Evolutionary conservation across 2,329 filamentous ascomycete species (phyloP).

Genomic region (Phialocephala subalpina): DNA sequence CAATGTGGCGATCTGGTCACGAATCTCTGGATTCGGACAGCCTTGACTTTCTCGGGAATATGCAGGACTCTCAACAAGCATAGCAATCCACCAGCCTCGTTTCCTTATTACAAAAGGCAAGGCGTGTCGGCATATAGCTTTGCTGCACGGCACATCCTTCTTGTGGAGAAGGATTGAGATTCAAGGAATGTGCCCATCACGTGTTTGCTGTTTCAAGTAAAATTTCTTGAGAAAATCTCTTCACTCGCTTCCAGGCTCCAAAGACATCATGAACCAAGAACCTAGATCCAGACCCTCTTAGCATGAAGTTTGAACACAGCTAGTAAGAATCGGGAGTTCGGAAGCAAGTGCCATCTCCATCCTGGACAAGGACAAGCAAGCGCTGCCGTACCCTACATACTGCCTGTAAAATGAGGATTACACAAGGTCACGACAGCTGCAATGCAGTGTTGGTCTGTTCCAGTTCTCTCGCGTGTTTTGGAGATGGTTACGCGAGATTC

Average conservation of each 20-base stretch:
- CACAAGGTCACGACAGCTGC: not conserved
- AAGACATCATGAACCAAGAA: not conserved
- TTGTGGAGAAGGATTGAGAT: not conserved
- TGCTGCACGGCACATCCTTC: not conserved
- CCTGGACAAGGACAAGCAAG: not conserved
- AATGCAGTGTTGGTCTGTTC: not conserved
- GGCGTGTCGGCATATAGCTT: not conserved
- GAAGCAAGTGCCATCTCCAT: not conserved
- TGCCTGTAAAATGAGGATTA: not conserved
- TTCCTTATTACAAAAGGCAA: not conserved
- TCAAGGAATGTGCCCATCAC: not conserved
- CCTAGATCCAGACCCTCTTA: not conserved
- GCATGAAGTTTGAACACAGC: not conserved
- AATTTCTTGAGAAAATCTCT: not conserved
- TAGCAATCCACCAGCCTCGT: not conserved
- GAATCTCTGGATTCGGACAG: not conserved
- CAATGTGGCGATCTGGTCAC: conserved; percentile 1
- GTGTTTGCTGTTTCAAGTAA: not conserved
- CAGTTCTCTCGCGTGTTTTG: not conserved
- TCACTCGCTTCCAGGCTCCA: not conserved
- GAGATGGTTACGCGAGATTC: not conserved
- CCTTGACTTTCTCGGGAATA: not conserved
- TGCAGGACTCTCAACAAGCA: not conserved
- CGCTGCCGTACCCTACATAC: not conserved
- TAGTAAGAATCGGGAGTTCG: not conserved